Percentiles rank a stretch among this genome's conserved stretches.
Conservation (phyloP, 2,329 filamentous ascomycete genomes). For the Nemania abortiva region DNA sequence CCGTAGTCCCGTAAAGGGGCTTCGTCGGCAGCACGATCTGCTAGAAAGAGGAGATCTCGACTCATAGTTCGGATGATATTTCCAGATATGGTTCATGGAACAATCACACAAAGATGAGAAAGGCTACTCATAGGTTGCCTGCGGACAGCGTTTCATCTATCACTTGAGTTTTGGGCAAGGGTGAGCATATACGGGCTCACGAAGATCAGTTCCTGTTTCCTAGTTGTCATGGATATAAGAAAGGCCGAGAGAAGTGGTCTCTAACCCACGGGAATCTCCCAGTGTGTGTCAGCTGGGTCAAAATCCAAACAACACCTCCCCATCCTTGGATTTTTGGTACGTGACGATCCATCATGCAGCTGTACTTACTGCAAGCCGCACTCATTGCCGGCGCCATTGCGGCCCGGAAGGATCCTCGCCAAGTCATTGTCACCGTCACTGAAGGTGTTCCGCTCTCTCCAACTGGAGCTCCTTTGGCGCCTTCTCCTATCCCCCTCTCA, state of each 20-base stretch:
- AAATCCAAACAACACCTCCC: background rate
- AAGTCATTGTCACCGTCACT: constrained; percentile 37
- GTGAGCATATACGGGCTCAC: background rate
- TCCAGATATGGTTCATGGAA: constrained; percentile 38
- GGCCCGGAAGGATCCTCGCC: constrained; percentile 32
- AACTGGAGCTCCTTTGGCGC: constrained; percentile 1
- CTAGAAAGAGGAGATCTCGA: constrained; percentile 9
- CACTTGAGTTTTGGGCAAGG: background rate
- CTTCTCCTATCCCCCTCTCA: constrained; percentile 28
- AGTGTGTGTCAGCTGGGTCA: background rate
- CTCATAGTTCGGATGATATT: constrained; percentile 35
- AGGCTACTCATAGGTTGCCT: constrained; percentile 8
- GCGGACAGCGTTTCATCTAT: background rate
- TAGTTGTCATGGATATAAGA: constrained; percentile 14
- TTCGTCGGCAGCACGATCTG: constrained; percentile 1
- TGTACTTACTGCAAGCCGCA: constrained; percentile 33
- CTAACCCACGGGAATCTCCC: background rate
- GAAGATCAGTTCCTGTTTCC: background rate
- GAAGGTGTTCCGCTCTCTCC: constrained; percentile 11
- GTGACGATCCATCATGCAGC: constrained; percentile 36
- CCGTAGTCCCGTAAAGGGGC: background rate
- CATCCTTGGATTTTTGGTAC: background rate
- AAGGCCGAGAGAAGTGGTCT: background rate
- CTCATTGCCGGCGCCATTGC: constrained; percentile 38
- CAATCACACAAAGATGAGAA: constrained; percentile 38